Conservation (phyloP, 352 stramenopile species). For the Phytopythium aichiense region DNA sequence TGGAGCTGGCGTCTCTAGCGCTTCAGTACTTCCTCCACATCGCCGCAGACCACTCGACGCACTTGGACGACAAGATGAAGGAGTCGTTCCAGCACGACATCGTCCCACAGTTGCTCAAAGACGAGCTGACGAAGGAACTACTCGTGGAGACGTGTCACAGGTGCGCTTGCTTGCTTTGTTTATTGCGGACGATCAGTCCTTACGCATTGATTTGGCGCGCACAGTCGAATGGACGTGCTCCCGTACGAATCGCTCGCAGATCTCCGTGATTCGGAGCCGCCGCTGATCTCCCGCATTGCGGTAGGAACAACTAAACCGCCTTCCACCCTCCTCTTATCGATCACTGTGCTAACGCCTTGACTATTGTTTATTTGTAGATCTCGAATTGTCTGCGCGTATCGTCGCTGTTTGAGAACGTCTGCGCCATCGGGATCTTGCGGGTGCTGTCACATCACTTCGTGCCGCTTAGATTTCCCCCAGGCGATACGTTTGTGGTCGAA, state of each 20-base stretch:
- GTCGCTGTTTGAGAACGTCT: constrained; percentile 78
- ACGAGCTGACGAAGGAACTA: constrained; percentile 68
- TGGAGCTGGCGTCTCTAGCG: constrained; percentile 67
- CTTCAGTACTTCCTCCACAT: constrained; percentile 84
- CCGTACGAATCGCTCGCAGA: constrained; percentile 41
- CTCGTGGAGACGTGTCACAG: constrained; percentile 71
- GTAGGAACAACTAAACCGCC: constrained; percentile 23
- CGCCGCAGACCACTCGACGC: constrained; percentile 42
- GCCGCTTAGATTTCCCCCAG: constrained; percentile 38
- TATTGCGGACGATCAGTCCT: background rate
- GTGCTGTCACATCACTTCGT: constrained; percentile 78
- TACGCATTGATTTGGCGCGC: background rate
- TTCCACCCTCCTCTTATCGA: background rate
- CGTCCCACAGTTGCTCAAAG: constrained; percentile 48
- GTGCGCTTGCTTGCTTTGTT: constrained; percentile 14
- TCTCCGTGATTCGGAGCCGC: constrained; percentile 36
- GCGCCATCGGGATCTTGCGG: constrained; percentile 70
- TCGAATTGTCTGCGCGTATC: constrained; percentile 77
- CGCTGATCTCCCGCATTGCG: constrained; percentile 69
- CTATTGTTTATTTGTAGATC: constrained; percentile 32
- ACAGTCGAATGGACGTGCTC: constrained; percentile 48
- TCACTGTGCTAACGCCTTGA: background rate
- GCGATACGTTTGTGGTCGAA: constrained; percentile 65
- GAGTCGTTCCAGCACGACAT: constrained; percentile 46
- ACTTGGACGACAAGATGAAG: constrained; percentile 33